Base-by-base conservation (phyloP, 1,139 yeast species). In the Nakaseomyces kungkrabaensis region DNA sequence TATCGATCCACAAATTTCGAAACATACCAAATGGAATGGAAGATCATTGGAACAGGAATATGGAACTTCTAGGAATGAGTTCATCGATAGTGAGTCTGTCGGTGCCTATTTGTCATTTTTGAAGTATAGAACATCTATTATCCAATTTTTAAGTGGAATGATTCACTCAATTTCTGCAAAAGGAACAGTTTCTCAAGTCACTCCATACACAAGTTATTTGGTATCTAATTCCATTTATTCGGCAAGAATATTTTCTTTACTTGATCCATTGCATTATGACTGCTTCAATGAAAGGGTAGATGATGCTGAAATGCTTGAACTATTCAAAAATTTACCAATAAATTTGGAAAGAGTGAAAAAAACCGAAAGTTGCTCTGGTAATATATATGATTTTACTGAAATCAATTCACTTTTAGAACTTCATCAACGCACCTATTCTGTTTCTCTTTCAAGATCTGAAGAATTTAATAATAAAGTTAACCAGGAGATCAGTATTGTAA, bases 81-180 rank as follows among this genome's bases (percentile, higher is more conserved):
- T 70, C 37, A 72, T 70, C 37, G 61, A 62, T 9, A 62, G 64
- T 4, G 67, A 66, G 24, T 66, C 73, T n/a, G 69, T 77, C 46
- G 75, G 78, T 34, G 73, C 95, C 0, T 71, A 87, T 49, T 70
- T 80, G 43, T 72, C 81, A 0, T 85, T 86, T 58, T 74, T 84
- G 51, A 74, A 72, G 43, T 83, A 80, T 56, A 75, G 95, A 60
- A 76, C 80, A 45, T 70, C 75, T 29, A 69, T 84, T 6, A 69
- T 87, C 34, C 86, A 84, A 55, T 80, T 81, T 58, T 68, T 87
- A 50, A 78, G 92, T n/a, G 68, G 84, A 51, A 94, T 87, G 56
- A 72, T 88, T 33, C 89, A 85, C 60, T 75, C 75, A 51, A 72
- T 81, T n/a, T 74, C 82, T 17, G 60, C 58, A 2, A 59, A 63